Evolutionary conservation across 2,329 filamentous ascomycete species (phyloP), one percentile per base, ranked within the genome.

Genomic region (Fusarium udum): DNA sequence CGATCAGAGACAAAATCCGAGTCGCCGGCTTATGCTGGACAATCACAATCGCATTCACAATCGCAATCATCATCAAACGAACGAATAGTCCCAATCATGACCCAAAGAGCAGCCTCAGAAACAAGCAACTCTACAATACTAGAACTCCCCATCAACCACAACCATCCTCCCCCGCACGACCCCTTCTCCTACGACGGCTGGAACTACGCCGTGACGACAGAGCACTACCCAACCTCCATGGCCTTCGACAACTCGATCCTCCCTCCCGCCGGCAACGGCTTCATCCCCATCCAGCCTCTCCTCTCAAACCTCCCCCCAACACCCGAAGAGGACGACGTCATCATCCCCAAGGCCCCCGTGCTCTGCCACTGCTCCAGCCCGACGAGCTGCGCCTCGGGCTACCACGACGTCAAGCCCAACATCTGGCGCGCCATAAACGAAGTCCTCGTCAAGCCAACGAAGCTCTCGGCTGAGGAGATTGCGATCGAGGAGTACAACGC

Each of bases 381-480:
- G 15, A 49, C 34, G 4, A 64, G 11, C 20, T 68, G 69, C 39
- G 28, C 42, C 2, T 61, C 71, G 1, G 15, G 31, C n/a, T 55
- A 36, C 22, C 62, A 71, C 13, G 32, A n/a, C 7, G 43, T 15
- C 4, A 70, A 49, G 4, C 56, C 68, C 26, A 78, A 78, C 34
- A 71, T 67, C 12, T 80, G 79, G 79, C 74, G 78, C 7, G 60
- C 64, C 15, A 76, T 78, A n/a, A 80, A 79, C 45, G 67, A 74
- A 36, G 64, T 58, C 4, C 45, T 75, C 22, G 62, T 61, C 10
- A 64, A 67, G 36, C 64, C 66, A 1, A 69, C 68, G 9, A 61
- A 61, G 14, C 31, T 79, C 7, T 64, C 73, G 1, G 31, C 55
- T 1, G 64, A 69, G 1, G 78, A 80, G 16, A 20, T 72, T 0